These are phyloP conservation scores for Botryosphaeria dothidea DNA, from an alignment of 2,329 filamentous ascomycete species.

Conservation along the genomic window DNA sequence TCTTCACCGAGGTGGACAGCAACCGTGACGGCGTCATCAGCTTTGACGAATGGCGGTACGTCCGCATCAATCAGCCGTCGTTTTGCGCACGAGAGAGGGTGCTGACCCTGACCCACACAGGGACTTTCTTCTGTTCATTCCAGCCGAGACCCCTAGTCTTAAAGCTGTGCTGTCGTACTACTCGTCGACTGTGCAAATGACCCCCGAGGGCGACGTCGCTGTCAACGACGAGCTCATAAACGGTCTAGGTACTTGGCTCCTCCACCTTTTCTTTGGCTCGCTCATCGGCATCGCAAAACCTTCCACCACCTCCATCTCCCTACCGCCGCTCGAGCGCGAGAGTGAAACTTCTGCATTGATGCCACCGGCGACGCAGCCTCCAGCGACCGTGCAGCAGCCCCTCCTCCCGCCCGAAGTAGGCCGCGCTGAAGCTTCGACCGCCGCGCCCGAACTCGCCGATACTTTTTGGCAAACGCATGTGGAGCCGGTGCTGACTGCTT, in stretches of 20 bases:
- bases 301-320: slow-evolving; percentile 38
- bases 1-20: slow-evolving; percentile 86
- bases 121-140: slow-evolving; percentile 91
- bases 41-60: slow-evolving; percentile 96
- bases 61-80: slow-evolving; percentile 22
- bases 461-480: slow-evolving; percentile 32
- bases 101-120: slow-evolving; percentile 46
- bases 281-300: slow-evolving; percentile 67
- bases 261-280: slow-evolving; percentile 75
- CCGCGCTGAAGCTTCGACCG: slow-evolving; percentile 19
- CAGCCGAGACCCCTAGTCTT: slow-evolving; percentile 68
- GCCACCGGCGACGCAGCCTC: slow-evolving; percentile 28
- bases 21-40: slow-evolving; percentile 85
- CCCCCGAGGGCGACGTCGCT: slow-evolving; percentile 89
- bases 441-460: slow-evolving; percentile 23
- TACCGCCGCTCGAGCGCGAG: slow-evolving; percentile 15
- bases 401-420: slow-evolving; percentile 32
- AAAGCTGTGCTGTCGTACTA: slow-evolving; percentile 89
- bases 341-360: slow-evolving; percentile 23
- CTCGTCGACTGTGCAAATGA: slow-evolving; percentile 83
- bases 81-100: not conserved
- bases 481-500: slow-evolving; percentile 55
- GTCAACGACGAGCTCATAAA: slow-evolving; percentile 89
- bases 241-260: slow-evolving; percentile 86
- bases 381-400: slow-evolving; percentile 29